Percentiles rank a stretch among this genome's conserved stretches.
phyloP scores from a whole-genome alignment of 495 filamentous ascomycete species.

The Ramalina intermedia region DNA sequence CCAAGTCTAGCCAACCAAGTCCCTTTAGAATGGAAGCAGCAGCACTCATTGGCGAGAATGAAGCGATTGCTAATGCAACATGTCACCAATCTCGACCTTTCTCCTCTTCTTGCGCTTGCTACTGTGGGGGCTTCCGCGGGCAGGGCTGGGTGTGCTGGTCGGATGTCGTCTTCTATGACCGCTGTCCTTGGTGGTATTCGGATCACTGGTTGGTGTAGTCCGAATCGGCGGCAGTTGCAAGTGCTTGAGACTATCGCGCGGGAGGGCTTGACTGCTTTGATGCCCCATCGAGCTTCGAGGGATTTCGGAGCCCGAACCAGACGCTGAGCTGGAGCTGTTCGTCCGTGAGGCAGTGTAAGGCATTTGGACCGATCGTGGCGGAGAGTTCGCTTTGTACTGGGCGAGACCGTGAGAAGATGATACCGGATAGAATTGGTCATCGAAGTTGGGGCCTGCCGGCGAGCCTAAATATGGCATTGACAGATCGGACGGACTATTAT shows the following conservation, averaged over 20 bases:
- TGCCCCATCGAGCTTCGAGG: conserved; percentile 8
- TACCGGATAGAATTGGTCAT: conserved; percentile 8
- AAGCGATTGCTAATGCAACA: conserved; percentile 8
- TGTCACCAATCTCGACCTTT: conserved; percentile 15
- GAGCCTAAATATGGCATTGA: conserved; percentile 7
- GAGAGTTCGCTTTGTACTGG: conserved; percentile 13
- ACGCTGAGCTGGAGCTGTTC: conserved; percentile 8
- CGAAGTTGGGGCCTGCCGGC: conserved; percentile 1
- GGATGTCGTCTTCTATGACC: conserved; percentile 6
- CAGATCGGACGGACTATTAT: conserved; percentile 10
- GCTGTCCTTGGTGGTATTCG: conserved; percentile 3
- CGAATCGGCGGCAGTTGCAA: conserved; percentile 17
- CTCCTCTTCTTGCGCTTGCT: conserved; percentile 17
- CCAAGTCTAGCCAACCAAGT: too few relatives aligned
- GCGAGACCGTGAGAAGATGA: conserved; percentile 13
- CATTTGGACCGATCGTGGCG: conserved; percentile 8
- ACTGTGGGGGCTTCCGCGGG: conserved; percentile 12
- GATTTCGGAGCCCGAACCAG: conserved; percentile 8
- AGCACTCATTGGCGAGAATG: not conserved
- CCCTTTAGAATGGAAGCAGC: not conserved
- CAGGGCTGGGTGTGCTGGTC: conserved; percentile 10
- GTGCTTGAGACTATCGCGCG: conserved; percentile 12
- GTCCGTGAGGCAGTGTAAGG: conserved; percentile 12
- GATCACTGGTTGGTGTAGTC: conserved; percentile 10
- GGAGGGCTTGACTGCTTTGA: conserved; percentile 1